phyloP scores from a whole-genome alignment of 345 rosid species.

The Salix caprea region DNA sequence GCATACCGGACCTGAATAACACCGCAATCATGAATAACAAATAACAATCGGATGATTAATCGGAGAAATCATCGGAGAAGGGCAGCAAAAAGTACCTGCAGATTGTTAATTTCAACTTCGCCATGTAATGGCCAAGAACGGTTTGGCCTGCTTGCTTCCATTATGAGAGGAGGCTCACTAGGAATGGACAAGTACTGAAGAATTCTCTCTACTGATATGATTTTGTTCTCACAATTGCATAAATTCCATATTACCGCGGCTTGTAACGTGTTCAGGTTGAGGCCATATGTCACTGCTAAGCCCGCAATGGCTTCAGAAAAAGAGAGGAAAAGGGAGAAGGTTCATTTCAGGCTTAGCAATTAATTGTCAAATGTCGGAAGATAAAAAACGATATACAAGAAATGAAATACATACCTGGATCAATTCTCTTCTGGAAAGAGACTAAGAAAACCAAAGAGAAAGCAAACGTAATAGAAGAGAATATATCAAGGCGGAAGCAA shows the following conservation, averaged over 20 bases:
- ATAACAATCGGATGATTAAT: too few relatives aligned
- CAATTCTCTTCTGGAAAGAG: constrained; percentile 51
- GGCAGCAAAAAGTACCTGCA: constrained; percentile 49
- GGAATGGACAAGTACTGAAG: constrained; percentile 66
- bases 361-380: not conserved
- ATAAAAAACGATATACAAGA: not conserved
- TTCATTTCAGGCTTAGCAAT: not conserved
- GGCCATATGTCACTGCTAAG: constrained; percentile 80
- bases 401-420: constrained; percentile 52
- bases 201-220: constrained; percentile 85
- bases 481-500: constrained; percentile 57
- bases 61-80: not conserved
- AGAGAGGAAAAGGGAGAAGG: not conserved
- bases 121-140: constrained; percentile 67
- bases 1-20: constrained; percentile 64
- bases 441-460: constrained; percentile 55
- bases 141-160: constrained; percentile 48
- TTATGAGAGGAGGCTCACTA: constrained; percentile 72
- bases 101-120: constrained; percentile 45
- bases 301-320: constrained; percentile 66
- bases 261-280: constrained; percentile 64
- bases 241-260: constrained; percentile 64
- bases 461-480: constrained; percentile 52
- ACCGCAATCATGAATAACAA: not conserved
- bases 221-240: constrained; percentile 67